Evolutionary conservation across 306 rosid genomes (phyloP).

Genomic region (Trifolium fragiferum): DNA sequence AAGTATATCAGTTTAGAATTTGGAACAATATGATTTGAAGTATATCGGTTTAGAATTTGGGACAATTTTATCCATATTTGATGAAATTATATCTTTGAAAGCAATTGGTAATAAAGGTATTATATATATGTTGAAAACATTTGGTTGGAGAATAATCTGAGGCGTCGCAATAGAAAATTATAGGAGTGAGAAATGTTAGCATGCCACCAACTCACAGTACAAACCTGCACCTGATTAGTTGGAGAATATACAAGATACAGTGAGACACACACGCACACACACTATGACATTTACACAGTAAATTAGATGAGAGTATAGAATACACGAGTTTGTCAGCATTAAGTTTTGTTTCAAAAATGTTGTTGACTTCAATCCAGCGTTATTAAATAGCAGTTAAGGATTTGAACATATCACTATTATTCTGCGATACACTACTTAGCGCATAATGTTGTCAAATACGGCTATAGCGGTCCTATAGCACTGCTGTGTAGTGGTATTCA

Average conservation of each 20-base stretch:
- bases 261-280: neutral
- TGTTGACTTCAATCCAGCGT: neutral
- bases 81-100: constrained; percentile 24
- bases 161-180: no score
- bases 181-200: no score
- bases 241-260: neutral
- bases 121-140: no score
- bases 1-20: constrained; percentile 1
- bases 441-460: neutral
- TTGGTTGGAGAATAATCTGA: no score
- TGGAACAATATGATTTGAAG: constrained; percentile 21
- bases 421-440: neutral
- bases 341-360: neutral
- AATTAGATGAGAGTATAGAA: neutral
- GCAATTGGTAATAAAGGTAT: no score
- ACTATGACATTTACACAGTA: neutral
- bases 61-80: constrained; percentile 3
- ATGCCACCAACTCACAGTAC: no score
- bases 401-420: neutral
- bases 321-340: neutral
- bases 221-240: no score
- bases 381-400: no score
- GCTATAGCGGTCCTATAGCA: neutral
- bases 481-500: neutral
- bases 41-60: neutral